These are phyloP conservation scores for Dictyostelium intermedium DNA, from an alignment of 78 protist species.

Conservation along the genomic window DNA sequence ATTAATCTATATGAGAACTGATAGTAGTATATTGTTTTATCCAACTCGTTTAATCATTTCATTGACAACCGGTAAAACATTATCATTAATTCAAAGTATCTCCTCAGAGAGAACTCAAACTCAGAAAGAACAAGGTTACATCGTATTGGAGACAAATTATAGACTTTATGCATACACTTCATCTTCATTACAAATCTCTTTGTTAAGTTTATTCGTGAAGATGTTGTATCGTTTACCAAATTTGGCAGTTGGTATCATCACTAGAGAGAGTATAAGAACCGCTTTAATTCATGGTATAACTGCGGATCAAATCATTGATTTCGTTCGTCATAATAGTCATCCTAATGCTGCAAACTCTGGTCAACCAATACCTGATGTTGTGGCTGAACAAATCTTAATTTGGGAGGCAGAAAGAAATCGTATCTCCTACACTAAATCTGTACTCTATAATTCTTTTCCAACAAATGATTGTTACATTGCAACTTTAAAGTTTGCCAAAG, in stretches of 20 bases:
- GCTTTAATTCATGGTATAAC: constrained; percentile 70
- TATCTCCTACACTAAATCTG: constrained; percentile 23
- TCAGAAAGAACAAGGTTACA: constrained; percentile 52
- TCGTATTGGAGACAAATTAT: constrained; percentile 54
- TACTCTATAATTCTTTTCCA: constrained; percentile 55
- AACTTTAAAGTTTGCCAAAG: constrained; percentile 45
- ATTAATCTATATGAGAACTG: constrained; percentile 19
- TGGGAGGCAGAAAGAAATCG: constrained; percentile 66
- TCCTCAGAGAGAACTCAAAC: not conserved
- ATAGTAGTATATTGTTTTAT: constrained; percentile 13
- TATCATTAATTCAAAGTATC: constrained; percentile 14
- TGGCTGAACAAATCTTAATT: constrained; percentile 43
- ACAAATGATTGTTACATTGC: constrained; percentile 22
- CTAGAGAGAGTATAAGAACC: constrained; percentile 55
- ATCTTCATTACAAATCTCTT: constrained; percentile 52
- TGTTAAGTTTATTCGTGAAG: constrained; percentile 48
- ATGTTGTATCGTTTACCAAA: constrained; percentile 61
- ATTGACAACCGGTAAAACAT: constrained; percentile 57
- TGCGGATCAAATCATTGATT: constrained; percentile 64
- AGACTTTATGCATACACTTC: constrained; percentile 58
- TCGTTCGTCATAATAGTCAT: constrained; percentile 46
- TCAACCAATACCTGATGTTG: constrained; percentile 51
- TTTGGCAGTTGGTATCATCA: constrained; percentile 62
- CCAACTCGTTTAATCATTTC: constrained; percentile 65
- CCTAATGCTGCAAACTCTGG: constrained; percentile 34